Conservation (phyloP, 2,329 filamentous ascomycete genomes). For the Tolypocladium inflatum region DNA sequence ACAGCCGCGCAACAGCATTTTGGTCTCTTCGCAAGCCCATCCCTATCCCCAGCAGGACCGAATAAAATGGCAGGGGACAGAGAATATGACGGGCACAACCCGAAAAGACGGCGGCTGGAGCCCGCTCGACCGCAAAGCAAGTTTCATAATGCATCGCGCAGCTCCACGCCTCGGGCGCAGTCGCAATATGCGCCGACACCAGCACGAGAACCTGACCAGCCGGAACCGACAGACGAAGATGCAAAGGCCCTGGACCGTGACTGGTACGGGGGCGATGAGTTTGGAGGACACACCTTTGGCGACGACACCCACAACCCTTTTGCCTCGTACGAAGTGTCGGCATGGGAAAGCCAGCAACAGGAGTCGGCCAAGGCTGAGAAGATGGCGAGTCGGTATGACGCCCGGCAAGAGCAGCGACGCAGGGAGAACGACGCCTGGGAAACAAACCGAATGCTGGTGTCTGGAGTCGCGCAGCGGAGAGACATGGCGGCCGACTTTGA, state of each 20-base stretch:
- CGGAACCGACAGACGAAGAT: conserved; percentile 59
- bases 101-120: conserved; percentile 28
- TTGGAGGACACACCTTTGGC: conserved; percentile 71
- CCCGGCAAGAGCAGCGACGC: conserved; percentile 73
- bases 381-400: conserved; percentile 60
- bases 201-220: conserved; percentile 32
- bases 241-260: conserved; percentile 73
- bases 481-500: conserved; percentile 78
- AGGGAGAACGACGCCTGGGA: conserved; percentile 98
- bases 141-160: conserved; percentile 22
- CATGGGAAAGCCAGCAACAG: conserved; percentile 68
- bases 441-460: conserved; percentile 95
- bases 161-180: conserved; percentile 23
- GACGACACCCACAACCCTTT: conserved; percentile 93
- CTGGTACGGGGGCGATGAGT: conserved; percentile 86
- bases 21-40: background rate
- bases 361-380: conserved; percentile 71
- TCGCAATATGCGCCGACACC: conserved; percentile 32
- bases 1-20: background rate
- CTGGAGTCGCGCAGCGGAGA: conserved; percentile 83
- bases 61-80: conserved; percentile 23
- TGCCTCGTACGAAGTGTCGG: conserved; percentile 62
- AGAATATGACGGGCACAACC: conserved; percentile 27
- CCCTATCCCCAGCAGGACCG: background rate
- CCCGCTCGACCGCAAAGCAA: conserved; percentile 16